These are phyloP conservation scores for Aspergillus wentii DNA, from an alignment of 495 filamentous ascomycete species.

Conservation along the genomic window DNA sequence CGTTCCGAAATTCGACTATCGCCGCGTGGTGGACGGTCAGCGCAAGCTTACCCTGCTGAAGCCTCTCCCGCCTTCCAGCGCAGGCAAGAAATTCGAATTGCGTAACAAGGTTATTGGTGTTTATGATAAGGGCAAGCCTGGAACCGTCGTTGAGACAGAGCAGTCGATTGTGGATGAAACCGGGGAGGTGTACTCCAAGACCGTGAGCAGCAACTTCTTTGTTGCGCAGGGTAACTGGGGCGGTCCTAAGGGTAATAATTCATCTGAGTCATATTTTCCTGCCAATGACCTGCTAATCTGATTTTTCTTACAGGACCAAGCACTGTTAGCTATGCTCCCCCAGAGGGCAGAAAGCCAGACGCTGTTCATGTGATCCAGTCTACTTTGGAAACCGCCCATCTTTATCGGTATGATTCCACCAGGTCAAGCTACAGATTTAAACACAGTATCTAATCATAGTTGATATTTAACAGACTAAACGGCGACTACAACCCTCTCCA, in stretches of 20 bases:
- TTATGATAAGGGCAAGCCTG: slow-evolving; percentile 87
- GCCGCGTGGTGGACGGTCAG: slow-evolving; percentile 79
- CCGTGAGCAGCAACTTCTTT: slow-evolving; percentile 66
- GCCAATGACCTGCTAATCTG: not conserved
- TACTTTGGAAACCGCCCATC: slow-evolving; percentile 61
- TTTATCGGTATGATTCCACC: slow-evolving; percentile 67
- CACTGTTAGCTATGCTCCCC: slow-evolving; percentile 68
- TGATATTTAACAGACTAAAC: slow-evolving; percentile 56
- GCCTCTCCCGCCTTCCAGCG: slow-evolving; percentile 67
- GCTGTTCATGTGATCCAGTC: slow-evolving; percentile 65
- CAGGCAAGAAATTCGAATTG: slow-evolving; percentile 69
- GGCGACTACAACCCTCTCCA: slow-evolving; percentile 92
- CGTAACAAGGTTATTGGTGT: slow-evolving; percentile 78
- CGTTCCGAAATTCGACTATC: slow-evolving; percentile 71
- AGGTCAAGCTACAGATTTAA: too few species aligned
- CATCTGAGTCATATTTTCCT: not conserved
- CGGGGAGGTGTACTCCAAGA: slow-evolving; percentile 68
- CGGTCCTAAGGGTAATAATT: slow-evolving; percentile 68
- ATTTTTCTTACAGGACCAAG: slow-evolving; percentile 48
- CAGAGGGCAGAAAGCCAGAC: slow-evolving; percentile 68
- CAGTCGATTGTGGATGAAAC: slow-evolving; percentile 65
- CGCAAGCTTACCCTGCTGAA: slow-evolving; percentile 74
- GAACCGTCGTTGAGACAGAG: slow-evolving; percentile 78
- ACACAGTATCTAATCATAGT: too few species aligned
- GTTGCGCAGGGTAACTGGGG: slow-evolving; percentile 86